Evolutionary conservation across 129 eudicot genomes (phyloP), one percentile per base, ranked within the genome.

Genomic region (Artemisia tridentata): DNA sequence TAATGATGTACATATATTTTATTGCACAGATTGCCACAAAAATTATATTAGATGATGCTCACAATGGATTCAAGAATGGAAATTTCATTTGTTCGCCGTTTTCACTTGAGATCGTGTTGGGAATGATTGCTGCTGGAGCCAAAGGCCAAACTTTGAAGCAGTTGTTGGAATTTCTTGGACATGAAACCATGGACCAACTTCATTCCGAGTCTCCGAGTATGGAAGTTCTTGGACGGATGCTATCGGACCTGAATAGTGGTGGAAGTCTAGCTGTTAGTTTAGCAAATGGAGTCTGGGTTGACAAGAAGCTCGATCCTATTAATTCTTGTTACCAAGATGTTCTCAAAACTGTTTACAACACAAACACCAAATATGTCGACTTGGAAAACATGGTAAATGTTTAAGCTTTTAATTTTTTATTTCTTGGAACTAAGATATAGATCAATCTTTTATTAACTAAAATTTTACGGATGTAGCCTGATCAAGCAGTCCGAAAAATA

Each of bases 111-210:
- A 15, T 16, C 20, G 1, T 60, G n/a, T 60, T 60, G 20, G 65
- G 65, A 60, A 60, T 60, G 65, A 10, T 60, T 60, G 12, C 65
- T 25, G 65, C 65, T 2, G 65, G 65, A 60, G 65, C 65, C n/a
- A 1, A 60, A 27, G 65, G 65, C 46, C 7, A 60, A 60, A 60
- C 65, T 15, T 27, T 60, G 20, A 27, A 27, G 6, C 65, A 60
- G 17, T 27, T 60, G 46, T 7, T 27, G 7, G 65, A 23, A 3
- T 60, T 60, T 27, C 65, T 60, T 60, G 65, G 65, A 60, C 20
- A 60, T 60, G 46, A 60, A 60, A 60, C 46, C 18, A 1, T 27
- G 3, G 65, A 60, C 13, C 13, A 60, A 14, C 65, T 60, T 60
- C 43, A 23, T 5, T 60, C 7, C 7, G 19, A 27, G 19, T 60